These are phyloP conservation scores for Candida chilensis DNA, from an alignment of 805 yeast genomes.

Conservation along the genomic window DNA sequence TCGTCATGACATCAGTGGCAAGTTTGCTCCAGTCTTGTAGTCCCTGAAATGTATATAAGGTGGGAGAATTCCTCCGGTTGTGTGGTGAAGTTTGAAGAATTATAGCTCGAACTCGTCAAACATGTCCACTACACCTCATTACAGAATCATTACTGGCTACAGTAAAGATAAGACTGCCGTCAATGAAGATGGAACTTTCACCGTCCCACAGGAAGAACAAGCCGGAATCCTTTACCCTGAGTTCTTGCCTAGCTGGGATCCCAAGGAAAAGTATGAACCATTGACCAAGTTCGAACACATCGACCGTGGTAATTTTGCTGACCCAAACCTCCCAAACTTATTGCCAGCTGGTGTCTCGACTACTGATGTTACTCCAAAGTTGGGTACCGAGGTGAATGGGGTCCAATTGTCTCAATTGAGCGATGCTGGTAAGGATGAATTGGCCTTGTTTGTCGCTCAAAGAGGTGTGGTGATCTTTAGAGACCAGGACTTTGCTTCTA, in stretches of 20 bases:
- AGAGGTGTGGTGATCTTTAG: slow-evolving; percentile 38
- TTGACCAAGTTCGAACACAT: slow-evolving; percentile 9
- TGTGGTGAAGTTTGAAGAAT: no score
- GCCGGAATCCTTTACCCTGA: neutral
- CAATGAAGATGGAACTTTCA: slow-evolving; percentile 37
- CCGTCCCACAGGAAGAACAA: slow-evolving; percentile 12
- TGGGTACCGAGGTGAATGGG: slow-evolving; percentile 30
- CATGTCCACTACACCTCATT: no score
- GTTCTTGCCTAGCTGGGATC: slow-evolving; percentile 10
- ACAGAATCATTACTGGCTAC: no score
- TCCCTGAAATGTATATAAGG: no score
- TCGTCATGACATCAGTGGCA: no score
- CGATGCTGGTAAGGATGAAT: slow-evolving; percentile 33
- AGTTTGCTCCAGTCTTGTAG: no score
- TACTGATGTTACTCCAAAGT: slow-evolving; percentile 26
- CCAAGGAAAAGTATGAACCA: no score
- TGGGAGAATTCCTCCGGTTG: no score
- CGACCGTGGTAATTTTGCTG: slow-evolving; percentile 3
- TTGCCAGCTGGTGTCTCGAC: slow-evolving; percentile 5
- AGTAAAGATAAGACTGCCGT: slow-evolving; percentile 40
- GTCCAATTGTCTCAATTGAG: slow-evolving; percentile 31
- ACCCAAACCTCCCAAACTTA: slow-evolving; percentile 3
- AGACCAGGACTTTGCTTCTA: slow-evolving; percentile 27
- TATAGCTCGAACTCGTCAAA: no score
- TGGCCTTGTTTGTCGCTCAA: slow-evolving; percentile 36